Conservation (phyloP, 352 stramenopile species). For the Globisporangium canariense region DNA sequence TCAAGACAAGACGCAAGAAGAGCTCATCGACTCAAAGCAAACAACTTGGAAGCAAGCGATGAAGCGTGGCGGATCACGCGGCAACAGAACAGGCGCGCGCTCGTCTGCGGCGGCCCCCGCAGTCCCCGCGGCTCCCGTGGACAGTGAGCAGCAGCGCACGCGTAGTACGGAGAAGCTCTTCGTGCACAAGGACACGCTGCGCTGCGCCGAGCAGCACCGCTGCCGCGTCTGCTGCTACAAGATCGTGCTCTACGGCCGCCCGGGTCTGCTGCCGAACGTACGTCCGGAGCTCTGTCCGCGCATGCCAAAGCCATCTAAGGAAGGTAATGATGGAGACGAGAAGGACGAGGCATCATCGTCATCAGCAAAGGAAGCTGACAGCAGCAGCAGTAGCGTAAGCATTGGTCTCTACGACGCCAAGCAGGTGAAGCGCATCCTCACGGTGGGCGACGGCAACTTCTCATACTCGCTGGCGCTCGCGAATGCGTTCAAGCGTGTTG, state of each 20-base stretch:
- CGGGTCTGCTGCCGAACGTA: slow-evolving; percentile 64
- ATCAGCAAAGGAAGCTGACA: not conserved
- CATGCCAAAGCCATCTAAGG: slow-evolving; percentile 19
- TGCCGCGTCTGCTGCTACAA: slow-evolving; percentile 89
- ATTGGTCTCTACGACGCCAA: slow-evolving; percentile 64
- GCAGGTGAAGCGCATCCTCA: slow-evolving; percentile 67
- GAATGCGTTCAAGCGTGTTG: slow-evolving; percentile 33
- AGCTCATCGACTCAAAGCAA: not conserved
- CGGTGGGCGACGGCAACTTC: slow-evolving; percentile 96
- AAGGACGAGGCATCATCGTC: slow-evolving; percentile 2
- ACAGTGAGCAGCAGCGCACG: slow-evolving; percentile 20
- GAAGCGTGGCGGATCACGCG: not conserved
- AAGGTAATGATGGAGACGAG: not conserved
- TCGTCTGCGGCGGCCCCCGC: not conserved
- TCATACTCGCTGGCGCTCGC: slow-evolving; percentile 92
- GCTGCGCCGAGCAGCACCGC: slow-evolving; percentile 54
- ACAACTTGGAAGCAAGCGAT: not conserved
- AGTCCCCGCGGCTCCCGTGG: not conserved
- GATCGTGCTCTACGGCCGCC: slow-evolving; percentile 60
- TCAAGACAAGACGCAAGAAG: not conserved
- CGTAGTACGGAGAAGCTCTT: slow-evolving; percentile 56
- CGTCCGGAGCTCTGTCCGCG: slow-evolving; percentile 74
- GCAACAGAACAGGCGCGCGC: not conserved
- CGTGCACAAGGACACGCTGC: slow-evolving; percentile 64
- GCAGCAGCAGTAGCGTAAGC: not conserved